Evolutionary conservation across 257 asterid species (phyloP).

Genomic region (Nicotiana undulata): DNA sequence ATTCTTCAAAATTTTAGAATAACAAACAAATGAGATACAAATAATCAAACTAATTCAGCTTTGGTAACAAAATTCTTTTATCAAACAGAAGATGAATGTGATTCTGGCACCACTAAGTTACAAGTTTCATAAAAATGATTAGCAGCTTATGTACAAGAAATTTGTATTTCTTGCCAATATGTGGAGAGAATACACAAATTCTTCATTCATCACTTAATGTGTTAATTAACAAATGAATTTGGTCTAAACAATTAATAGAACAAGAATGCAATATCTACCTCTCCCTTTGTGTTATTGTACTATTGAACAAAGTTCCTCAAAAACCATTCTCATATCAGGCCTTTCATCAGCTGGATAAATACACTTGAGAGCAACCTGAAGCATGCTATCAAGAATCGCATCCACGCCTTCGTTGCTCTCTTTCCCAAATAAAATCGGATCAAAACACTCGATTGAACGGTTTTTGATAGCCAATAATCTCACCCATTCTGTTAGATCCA

Average conservation of each 20-base stretch:
- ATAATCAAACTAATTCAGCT: not conserved
- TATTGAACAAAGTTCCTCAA: conserved; percentile 52
- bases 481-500: conserved; percentile 77
- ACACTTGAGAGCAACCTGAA: conserved; percentile 58
- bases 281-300: conserved; percentile 8
- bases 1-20: not conserved
- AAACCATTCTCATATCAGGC: conserved; percentile 63
- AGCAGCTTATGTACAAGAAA: not conserved
- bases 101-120: not conserved
- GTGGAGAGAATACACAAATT: not conserved
- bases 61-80: not conserved
- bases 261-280: conserved; percentile 12
- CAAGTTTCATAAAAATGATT: not conserved
- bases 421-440: conserved; percentile 23
- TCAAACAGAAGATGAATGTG: not conserved
- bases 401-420: conserved; percentile 12
- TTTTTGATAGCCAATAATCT: conserved; percentile 47
- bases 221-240: not conserved
- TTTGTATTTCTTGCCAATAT: not conserved
- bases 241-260: conserved; percentile 8
- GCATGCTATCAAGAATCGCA: conserved; percentile 38
- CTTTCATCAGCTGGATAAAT: conserved; percentile 74
- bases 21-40: not conserved
- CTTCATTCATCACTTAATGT: not conserved
- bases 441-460: conserved; percentile 56